These are phyloP conservation scores for Pachysandra terminalis DNA, from an alignment of 164 flowering plant genomes.

Conservation along the genomic window DNA sequence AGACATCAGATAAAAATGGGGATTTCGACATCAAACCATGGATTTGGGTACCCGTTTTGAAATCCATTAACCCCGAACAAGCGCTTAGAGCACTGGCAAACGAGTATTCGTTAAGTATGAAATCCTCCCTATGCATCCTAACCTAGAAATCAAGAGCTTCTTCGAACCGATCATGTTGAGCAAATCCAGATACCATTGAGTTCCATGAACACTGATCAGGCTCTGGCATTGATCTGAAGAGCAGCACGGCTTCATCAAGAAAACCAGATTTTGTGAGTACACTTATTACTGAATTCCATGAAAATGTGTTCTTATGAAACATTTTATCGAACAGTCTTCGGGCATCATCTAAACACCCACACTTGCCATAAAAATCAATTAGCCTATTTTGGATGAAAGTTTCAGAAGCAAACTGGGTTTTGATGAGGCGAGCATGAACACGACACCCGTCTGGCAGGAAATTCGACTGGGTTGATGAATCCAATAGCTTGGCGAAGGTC, in stretches of 20 bases:
- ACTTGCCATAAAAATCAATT: constrained; percentile 50
- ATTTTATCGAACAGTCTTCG: constrained; percentile 54
- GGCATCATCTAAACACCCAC: constrained; percentile 38
- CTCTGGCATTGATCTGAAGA: constrained; percentile 41
- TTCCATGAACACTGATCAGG: constrained; percentile 78
- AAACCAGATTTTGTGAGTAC: constrained; percentile 31
- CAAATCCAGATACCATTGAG: constrained; percentile 56
- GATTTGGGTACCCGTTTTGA: constrained; percentile 43
- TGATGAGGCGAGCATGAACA: constrained; percentile 45
- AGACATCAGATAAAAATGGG: constrained; percentile 33
- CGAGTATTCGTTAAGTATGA: constrained; percentile 45
- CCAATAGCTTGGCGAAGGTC: constrained; percentile 45
- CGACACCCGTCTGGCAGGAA: constrained; percentile 21
- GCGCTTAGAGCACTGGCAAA: constrained; percentile 60
- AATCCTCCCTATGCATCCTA: constrained; percentile 43
- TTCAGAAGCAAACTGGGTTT: constrained; percentile 40
- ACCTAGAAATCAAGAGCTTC: constrained; percentile 42
- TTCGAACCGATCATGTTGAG: constrained; percentile 39
- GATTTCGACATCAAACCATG: constrained; percentile 46
- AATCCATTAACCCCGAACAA: constrained; percentile 46
- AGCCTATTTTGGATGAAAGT: constrained; percentile 54
- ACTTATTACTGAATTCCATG: constrained; percentile 43
- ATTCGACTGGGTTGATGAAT: constrained; percentile 31
- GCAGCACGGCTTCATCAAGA: constrained; percentile 38
- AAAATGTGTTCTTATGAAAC: constrained; percentile 41